A percentile compares a stretch with the other conserved stretches of the same genome.
Evolutionary conservation across 352 stramenopile species (phyloP).

Genomic region (Phytophthora pini): DNA sequence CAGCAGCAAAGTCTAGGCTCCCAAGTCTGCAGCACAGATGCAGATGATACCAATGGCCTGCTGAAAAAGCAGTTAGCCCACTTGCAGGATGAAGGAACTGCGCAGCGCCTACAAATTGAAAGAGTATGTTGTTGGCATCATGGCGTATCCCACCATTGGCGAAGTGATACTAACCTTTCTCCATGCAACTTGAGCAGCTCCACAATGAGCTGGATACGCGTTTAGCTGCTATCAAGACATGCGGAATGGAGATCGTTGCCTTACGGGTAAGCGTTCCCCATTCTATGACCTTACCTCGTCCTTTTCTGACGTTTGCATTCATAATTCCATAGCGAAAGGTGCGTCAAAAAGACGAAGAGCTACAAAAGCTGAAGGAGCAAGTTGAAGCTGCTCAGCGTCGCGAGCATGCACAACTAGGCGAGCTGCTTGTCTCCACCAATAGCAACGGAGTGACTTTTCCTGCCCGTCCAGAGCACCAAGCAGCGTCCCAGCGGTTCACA

Average conservation of each 20-base stretch:
- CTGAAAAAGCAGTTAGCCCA: constrained; percentile 52
- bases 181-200: constrained; percentile 41
- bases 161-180: constrained; percentile 9
- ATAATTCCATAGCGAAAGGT: constrained; percentile 51
- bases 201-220: constrained; percentile 64
- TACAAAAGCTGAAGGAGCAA: constrained; percentile 45
- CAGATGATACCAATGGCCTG: constrained; percentile 16
- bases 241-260: constrained; percentile 66
- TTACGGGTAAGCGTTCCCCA: constrained; percentile 45
- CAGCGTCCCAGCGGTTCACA: constrained; percentile 58
- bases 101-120: constrained; percentile 56
- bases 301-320: neutral
- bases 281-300: neutral
- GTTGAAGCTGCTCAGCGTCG: constrained; percentile 40
- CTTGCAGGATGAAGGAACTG: constrained; percentile 54
- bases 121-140: constrained; percentile 27
- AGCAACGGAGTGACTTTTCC: constrained; percentile 13
- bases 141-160: neutral
- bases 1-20: constrained; percentile 2
- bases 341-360: constrained; percentile 49
- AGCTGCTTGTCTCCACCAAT: constrained; percentile 36
- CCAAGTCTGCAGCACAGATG: constrained; percentile 3
- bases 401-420: constrained; percentile 46
- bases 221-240: constrained; percentile 61
- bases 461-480: constrained; percentile 16